Conservation (phyloP, 2,329 filamentous ascomycete genomes). For the Verticillium dahliae region DNA sequence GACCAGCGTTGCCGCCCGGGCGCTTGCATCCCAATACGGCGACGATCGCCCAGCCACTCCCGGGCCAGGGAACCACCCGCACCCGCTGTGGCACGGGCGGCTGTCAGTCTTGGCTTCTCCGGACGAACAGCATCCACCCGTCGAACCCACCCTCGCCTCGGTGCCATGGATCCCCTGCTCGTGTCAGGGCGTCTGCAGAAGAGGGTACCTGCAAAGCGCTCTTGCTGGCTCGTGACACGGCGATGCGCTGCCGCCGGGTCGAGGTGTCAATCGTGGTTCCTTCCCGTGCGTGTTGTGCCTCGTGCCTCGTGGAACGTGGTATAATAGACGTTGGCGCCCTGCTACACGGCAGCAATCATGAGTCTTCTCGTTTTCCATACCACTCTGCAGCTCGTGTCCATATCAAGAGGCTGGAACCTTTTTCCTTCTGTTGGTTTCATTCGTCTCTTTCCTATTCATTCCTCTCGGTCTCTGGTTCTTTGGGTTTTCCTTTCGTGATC, state of each 20-base stretch:
- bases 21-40: conserved; percentile 11
- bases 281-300: not conserved
- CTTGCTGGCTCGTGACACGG: conserved; percentile 5
- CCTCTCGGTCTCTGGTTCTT: conserved; percentile 5
- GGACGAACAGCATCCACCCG: not conserved
- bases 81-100: not conserved
- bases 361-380: not conserved
- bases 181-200: not conserved
- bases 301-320: conserved; percentile 5
- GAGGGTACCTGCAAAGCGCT: not conserved
- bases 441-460: conserved; percentile 9
- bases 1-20: conserved; percentile 5
- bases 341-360: not conserved
- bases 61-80: not conserved
- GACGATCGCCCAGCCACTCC: conserved; percentile 6
- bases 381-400: conserved; percentile 2
- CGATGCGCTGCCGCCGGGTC: conserved; percentile 1
- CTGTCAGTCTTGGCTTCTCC: not conserved
- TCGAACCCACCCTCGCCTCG: not conserved
- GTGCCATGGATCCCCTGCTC: not conserved
- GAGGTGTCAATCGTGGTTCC: not conserved
- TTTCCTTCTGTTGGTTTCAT: conserved; percentile 11
- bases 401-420: conserved; percentile 4
- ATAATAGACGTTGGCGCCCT: conserved; percentile 9
- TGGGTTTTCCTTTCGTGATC: conserved; percentile 3